Evolutionary conservation across 345 rosid genomes (phyloP).

Genomic region (Dovyalis caffra): DNA sequence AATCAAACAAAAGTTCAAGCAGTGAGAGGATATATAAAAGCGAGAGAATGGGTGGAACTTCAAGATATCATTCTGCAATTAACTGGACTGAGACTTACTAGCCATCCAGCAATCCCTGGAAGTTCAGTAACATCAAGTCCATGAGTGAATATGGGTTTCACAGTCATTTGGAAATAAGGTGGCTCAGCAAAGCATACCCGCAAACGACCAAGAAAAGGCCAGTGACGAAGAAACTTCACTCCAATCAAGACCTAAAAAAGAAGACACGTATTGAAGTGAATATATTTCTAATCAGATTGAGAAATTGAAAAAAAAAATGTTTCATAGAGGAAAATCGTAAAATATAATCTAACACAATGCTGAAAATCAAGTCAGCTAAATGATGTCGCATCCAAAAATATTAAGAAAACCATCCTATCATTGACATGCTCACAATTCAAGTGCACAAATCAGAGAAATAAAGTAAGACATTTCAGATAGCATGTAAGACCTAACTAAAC

Average conservation of each 20-base stretch:
- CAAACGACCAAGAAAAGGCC: conserved; percentile 92
- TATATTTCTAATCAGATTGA: not conserved
- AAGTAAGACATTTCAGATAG: not conserved
- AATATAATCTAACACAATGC: no score
- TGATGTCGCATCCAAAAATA: not conserved
- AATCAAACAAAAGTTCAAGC: conserved; percentile 20
- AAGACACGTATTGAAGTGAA: not conserved
- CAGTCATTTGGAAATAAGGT: conserved; percentile 92
- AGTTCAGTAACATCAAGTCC: conserved; percentile 85
- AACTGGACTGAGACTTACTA: conserved; percentile 50
- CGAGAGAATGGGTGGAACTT: conserved; percentile 5
- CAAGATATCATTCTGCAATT: conserved; percentile 9
- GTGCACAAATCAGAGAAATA: not conserved
- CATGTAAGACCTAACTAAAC: not conserved
- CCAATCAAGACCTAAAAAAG: conserved; percentile 70
- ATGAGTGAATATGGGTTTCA: conserved; percentile 68
- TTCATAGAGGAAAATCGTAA: not conserved
- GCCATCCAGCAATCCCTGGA: conserved; percentile 98
- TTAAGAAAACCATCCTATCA: not conserved
- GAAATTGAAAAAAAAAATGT: not conserved
- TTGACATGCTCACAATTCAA: not conserved
- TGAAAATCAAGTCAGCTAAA: no score
- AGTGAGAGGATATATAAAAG: no score
- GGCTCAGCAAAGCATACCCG: conserved; percentile 94
- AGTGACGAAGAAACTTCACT: conserved; percentile 72